These are phyloP conservation scores for Coniella lustricola DNA, from an alignment of 2,329 filamentous ascomycete species.

Conservation along the genomic window DNA sequence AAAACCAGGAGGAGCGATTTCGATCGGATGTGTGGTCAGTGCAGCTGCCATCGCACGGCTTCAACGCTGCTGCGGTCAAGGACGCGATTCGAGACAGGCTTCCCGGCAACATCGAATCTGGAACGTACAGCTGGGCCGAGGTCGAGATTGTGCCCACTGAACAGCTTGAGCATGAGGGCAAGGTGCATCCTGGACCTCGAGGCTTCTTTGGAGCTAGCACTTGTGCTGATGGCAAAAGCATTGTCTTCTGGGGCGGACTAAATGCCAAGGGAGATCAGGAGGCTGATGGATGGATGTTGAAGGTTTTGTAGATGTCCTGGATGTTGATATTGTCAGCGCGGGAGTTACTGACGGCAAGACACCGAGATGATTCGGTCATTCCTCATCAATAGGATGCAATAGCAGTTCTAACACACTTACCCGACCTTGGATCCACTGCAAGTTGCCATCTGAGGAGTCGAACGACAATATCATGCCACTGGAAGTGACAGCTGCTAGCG, in stretches of 20 bases:
- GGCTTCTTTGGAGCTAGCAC: constrained; percentile 33
- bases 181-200: constrained; percentile 32
- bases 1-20: constrained; percentile 17
- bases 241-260: constrained; percentile 47
- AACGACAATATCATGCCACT: no score
- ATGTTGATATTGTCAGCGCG: no score
- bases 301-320: constrained; percentile 13
- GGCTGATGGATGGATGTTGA: constrained; percentile 34
- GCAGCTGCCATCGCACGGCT: constrained; percentile 40
- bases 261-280: constrained; percentile 33
- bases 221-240: constrained; percentile 38
- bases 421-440: no score
- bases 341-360: no score
- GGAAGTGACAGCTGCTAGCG: no score
- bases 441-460: no score
- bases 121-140: constrained; percentile 42
- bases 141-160: constrained; percentile 38
- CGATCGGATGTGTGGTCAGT: constrained; percentile 44
- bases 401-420: no score
- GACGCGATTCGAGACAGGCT: constrained; percentile 39
- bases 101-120: constrained; percentile 33
- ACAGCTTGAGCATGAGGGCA: constrained; percentile 34
- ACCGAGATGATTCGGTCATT: no score
- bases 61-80: constrained; percentile 41
- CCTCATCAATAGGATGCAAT: no score